These are phyloP conservation scores for Lentithecium fluviatile DNA, from an alignment of 495 filamentous ascomycete species.

Conservation along the genomic window DNA sequence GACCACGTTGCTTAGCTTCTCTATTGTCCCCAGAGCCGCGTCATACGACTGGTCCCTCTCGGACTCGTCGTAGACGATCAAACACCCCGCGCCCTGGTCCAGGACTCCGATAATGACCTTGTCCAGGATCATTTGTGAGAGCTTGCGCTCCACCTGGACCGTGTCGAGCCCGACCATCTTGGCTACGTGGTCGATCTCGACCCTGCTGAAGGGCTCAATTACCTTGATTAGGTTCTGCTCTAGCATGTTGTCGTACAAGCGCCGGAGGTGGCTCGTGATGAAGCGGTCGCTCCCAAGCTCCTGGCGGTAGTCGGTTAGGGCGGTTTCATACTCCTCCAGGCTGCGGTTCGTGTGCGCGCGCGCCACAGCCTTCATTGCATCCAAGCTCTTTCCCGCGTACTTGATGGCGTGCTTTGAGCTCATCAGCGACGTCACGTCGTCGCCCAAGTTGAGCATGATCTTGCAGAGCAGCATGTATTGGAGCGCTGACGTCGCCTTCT, in stretches of 20 bases:
- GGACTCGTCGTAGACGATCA: slow-evolving; percentile 95
- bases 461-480: slow-evolving; percentile 99
- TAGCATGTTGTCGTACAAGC: slow-evolving; percentile 95
- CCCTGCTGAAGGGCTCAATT: slow-evolving; percentile 94
- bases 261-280: slow-evolving; percentile 89
- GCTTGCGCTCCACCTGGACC: slow-evolving; percentile 94
- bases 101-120: slow-evolving; percentile 97
- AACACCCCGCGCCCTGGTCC: slow-evolving; percentile 94
- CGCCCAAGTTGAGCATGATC: slow-evolving; percentile 96
- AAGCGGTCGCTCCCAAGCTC: slow-evolving; percentile 91
- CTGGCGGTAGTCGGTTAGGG: slow-evolving; percentile 80
- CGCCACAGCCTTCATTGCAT: slow-evolving; percentile 98
- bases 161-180: slow-evolving; percentile 96
- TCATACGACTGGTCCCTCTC: slow-evolving; percentile 92
- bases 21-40: slow-evolving; percentile 88
- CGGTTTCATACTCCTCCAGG: slow-evolving; percentile 93
- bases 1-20: slow-evolving; percentile 95
- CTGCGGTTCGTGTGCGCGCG: slow-evolving; percentile 91
- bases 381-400: slow-evolving; percentile 89
- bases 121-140: slow-evolving; percentile 98
- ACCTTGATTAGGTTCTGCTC: slow-evolving; percentile 99
- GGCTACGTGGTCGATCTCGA: slow-evolving; percentile 94
- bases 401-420: slow-evolving; percentile 91
- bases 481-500: slow-evolving; percentile 82
- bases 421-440: slow-evolving; percentile 92